phyloP scores from a whole-genome alignment of 164 flowering plant species.

The Liriodendron chinense region DNA sequence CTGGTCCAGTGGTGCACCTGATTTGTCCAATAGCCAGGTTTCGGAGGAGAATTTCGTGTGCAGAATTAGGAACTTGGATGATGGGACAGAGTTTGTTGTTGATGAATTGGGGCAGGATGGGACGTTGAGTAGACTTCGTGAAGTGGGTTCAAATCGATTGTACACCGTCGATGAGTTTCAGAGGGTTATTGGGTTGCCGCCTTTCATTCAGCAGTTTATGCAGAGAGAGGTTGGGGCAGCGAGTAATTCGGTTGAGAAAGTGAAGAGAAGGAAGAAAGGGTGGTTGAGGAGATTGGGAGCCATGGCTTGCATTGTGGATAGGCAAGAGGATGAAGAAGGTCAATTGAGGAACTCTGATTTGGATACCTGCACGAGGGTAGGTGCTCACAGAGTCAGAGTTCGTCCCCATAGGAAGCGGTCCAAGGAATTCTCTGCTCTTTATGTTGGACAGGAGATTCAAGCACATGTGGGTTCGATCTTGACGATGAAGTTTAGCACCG shows the following conservation, averaged over 20 bases:
- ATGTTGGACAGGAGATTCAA: constrained; percentile 65
- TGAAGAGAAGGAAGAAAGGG: constrained; percentile 36
- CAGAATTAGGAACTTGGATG: constrained; percentile 41
- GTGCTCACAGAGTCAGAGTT: constrained; percentile 61
- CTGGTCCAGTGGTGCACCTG: constrained; percentile 6
- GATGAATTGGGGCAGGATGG: constrained; percentile 36
- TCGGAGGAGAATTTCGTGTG: constrained; percentile 21
- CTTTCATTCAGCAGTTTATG: constrained; percentile 32
- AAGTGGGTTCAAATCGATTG: constrained; percentile 39
- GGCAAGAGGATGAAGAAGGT: constrained; percentile 29
- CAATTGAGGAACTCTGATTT: constrained; percentile 14
- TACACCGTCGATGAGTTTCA: constrained; percentile 44
- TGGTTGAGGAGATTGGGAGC: constrained; percentile 61
- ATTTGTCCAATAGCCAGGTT: constrained; percentile 17
- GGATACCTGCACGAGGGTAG: constrained; percentile 9
- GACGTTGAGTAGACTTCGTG: constrained; percentile 25
- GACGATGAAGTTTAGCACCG: constrained; percentile 90
- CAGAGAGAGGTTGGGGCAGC: constrained; percentile 28
- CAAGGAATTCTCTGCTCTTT: constrained; percentile 85
- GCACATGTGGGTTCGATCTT: constrained; percentile 82
- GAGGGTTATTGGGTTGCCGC: constrained; percentile 35
- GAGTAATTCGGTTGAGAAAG: constrained; percentile 10
- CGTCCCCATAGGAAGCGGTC: constrained; percentile 42
- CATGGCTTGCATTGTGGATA: constrained; percentile 40
- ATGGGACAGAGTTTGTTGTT: constrained; percentile 29